phyloP scores from a whole-genome alignment of 2,329 filamentous ascomycete species.

The Aspergillus bombycis region DNA sequence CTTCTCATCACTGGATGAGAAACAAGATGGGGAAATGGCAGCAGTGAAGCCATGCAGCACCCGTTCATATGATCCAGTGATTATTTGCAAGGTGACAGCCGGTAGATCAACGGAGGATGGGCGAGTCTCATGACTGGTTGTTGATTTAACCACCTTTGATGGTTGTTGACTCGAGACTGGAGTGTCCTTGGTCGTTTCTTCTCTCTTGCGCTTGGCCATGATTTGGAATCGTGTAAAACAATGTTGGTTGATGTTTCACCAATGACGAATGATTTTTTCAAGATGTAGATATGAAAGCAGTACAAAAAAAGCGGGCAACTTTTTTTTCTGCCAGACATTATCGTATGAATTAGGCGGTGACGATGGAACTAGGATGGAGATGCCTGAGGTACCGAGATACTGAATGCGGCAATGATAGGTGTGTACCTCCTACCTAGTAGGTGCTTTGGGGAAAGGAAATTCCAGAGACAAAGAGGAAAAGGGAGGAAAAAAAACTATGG shows the following conservation, averaged over 20 bases:
- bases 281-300: conserved; percentile 1
- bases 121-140: conserved; percentile 19
- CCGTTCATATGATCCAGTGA: conserved; percentile 92
- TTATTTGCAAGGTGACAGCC: conserved; percentile 74
- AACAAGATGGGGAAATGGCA: conserved; percentile 55
- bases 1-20: conserved; percentile 30
- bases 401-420: conserved; percentile 6
- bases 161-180: conserved; percentile 27
- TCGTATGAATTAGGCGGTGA: conserved; percentile 19
- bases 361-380: background rate
- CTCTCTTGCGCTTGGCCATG: conserved; percentile 53
- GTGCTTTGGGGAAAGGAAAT: background rate
- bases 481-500: background rate
- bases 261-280: background rate
- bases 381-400: conserved; percentile 22
- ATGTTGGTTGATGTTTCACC: background rate
- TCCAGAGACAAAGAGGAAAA: background rate
- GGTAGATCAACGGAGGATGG: conserved; percentile 31
- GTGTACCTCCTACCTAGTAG: too few relatives aligned
- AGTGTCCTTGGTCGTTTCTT: conserved; percentile 32
- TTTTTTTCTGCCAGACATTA: conserved; percentile 31
- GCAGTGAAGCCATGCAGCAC: conserved; percentile 88
- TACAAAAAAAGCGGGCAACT: conserved; percentile 21
- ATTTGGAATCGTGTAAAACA: conserved; percentile 3
- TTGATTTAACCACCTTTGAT: conserved; percentile 40